Conservation (phyloP, 73 alveolate genomes). For the Paramecium primaurelia region DNA sequence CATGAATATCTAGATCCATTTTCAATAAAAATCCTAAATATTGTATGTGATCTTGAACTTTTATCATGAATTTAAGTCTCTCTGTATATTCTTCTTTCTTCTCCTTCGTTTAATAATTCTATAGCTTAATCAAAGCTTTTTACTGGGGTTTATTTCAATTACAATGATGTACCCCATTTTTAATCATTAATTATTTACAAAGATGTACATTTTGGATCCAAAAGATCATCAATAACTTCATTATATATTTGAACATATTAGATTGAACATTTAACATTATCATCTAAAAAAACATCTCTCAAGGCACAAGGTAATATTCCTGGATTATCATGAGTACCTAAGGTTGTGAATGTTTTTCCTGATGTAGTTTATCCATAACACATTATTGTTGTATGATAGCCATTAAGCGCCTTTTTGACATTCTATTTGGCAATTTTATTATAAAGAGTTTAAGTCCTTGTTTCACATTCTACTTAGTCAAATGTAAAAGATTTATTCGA, state of each 20-base stretch:
- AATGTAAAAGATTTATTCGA: constrained; percentile 45
- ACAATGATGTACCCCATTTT: constrained; percentile 71
- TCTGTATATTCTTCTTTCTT: constrained; percentile 86
- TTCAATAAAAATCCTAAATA: constrained; percentile 77
- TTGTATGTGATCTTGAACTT: constrained; percentile 92
- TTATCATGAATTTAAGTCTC: constrained; percentile 91
- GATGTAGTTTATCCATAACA: constrained; percentile 87
- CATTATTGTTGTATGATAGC: constrained; percentile 81
- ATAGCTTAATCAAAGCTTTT: constrained; percentile 80
- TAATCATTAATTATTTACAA: constrained; percentile 71
- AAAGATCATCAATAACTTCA: constrained; percentile 75
- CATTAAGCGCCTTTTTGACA: constrained; percentile 63
- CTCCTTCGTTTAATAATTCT: constrained; percentile 82
- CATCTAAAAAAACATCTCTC: constrained; percentile 64
- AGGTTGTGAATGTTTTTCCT: constrained; percentile 87
- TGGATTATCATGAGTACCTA: constrained; percentile 70
- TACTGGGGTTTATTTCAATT: constrained; percentile 78
- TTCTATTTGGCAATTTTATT: constrained; percentile 58
- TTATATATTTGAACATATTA: constrained; percentile 79
- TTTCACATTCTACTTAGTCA: constrained; percentile 65
- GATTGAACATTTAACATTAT: constrained; percentile 60
- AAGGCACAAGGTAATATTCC: constrained; percentile 77
- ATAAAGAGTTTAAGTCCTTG: constrained; percentile 57
- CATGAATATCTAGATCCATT: constrained; percentile 34
- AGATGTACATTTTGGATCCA: constrained; percentile 66